Percentiles rank a stretch among this genome's conserved stretches.
These are phyloP conservation scores for Exidia glandulosa DNA, from an alignment of 768 basidiomycete genomes.

Conservation along the genomic window DNA sequence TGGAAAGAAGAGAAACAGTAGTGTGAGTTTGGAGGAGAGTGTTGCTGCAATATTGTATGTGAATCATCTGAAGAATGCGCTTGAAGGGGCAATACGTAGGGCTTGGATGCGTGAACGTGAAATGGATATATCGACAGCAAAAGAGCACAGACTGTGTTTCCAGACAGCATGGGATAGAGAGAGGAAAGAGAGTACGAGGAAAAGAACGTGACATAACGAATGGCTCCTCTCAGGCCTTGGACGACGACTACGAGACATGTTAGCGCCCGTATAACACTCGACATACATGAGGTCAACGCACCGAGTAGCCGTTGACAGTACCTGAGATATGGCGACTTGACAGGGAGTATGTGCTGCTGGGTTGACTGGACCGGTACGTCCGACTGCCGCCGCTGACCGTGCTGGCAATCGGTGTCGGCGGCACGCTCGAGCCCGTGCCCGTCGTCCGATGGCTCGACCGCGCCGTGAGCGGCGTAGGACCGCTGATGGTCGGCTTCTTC, in stretches of 20 bases:
- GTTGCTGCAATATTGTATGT: no score
- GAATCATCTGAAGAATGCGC: no score
- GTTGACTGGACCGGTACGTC: background rate
- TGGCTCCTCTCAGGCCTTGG: background rate
- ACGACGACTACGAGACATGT: background rate
- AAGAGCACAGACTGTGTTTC: background rate
- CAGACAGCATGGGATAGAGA: background rate
- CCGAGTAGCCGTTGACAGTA: background rate
- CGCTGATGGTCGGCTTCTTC: conserved; percentile 53
- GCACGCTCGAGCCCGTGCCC: conserved; percentile 1
- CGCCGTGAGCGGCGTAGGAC: conserved; percentile 78
- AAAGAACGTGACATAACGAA: background rate
- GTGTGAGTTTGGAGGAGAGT: no score
- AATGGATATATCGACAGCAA: background rate
- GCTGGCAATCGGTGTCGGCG: conserved; percentile 4
- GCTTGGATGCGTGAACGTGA: background rate
- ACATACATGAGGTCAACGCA: background rate
- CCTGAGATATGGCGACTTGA: background rate
- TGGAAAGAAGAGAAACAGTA: no score
- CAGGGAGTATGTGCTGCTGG: background rate
- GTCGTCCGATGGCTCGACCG: conserved; percentile 22
- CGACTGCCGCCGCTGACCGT: background rate
- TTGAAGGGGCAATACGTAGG: background rate
- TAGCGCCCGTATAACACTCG: background rate
- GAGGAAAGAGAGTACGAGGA: background rate